phyloP scores from a whole-genome alignment of 345 rosid species.

The Erodium maritimum region DNA sequence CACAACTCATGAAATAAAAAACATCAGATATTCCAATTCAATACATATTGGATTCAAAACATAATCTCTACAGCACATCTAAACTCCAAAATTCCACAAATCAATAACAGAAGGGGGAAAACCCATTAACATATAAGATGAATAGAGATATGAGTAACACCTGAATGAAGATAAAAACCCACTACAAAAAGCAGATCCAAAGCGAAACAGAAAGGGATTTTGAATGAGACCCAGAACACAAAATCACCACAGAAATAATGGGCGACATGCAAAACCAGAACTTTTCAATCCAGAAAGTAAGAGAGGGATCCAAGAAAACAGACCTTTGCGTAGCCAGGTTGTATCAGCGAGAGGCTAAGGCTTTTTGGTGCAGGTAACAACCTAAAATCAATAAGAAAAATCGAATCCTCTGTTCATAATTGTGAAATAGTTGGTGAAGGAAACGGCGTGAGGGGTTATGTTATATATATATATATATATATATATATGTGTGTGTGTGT shows the following conservation, averaged over 20 bases:
- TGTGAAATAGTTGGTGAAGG: neutral
- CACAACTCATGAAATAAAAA: no score
- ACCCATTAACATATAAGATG: neutral
- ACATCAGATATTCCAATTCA: no score
- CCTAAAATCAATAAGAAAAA: neutral
- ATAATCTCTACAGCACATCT: no score
- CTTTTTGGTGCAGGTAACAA: neutral
- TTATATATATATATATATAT: no score
- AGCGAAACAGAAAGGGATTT: no score
- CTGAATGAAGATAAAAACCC: neutral
- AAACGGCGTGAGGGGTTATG: neutral
- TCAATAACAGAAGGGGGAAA: no score
- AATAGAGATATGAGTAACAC: neutral
- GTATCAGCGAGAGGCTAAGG: neutral
- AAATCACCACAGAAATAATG: neutral
- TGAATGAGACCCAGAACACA: neutral
- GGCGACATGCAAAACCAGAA: neutral
- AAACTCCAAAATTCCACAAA: no score
- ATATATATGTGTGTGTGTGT: no score
- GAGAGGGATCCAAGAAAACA: neutral
- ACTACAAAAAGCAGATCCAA: no score
- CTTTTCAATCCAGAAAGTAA: neutral
- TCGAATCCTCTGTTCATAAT: neutral
- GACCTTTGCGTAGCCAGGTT: slow-evolving; percentile 16
- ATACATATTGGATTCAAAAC: no score